Base-by-base conservation (phyloP, 148 eudicot species). In the Bassia scoparia region DNA sequence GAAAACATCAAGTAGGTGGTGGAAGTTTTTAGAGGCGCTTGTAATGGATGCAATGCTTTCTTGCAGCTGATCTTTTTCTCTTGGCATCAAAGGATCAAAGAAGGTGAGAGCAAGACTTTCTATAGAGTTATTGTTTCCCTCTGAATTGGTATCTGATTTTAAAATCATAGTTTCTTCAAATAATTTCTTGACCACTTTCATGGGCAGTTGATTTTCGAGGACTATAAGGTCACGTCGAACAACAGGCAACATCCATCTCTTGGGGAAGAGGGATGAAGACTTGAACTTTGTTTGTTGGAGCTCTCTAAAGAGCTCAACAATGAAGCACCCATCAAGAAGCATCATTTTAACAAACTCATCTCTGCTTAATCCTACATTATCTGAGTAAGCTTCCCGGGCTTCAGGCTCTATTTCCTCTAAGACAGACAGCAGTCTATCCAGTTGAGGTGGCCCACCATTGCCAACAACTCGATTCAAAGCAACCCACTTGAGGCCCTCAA, bases 181-280 rank as follows among this genome's bases (percentile, higher is more conserved):
- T 0, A 68, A 12, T 4, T 59, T 50, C 37, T 69, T 50, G 6
- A 76, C 50, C 43, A 76, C 79, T 0, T 69, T 35, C 69, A 76
- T 35, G 2, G 74, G 79, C 52, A 76, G 24, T 60, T 76, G 78
- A 69, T 76, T 76, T 52, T 76, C 73, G 0, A 76, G 68, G 3
- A 68, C 61, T 24, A 75, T 59, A 1, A 75, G 63, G 34, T 75
- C 78, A 58, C 78, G 73, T 0, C 78, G 72, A 68, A 75, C 78
- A 56, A 59, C 73, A 38, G 78, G 78, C 58, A 75, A 60, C 78
- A 75, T 75, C 78, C 78, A 75, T 58, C 78, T 76, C 61, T 76
- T 76, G 9, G 78, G 8, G 8, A 76, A 60, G 13, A 76, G 73
- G 18, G 78, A 60, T 43, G 73, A 60, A 46, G 18, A 17, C 0